These are phyloP conservation scores for Xylaria polymorpha DNA, from an alignment of 2,329 filamentous ascomycete genomes.

Conservation along the genomic window DNA sequence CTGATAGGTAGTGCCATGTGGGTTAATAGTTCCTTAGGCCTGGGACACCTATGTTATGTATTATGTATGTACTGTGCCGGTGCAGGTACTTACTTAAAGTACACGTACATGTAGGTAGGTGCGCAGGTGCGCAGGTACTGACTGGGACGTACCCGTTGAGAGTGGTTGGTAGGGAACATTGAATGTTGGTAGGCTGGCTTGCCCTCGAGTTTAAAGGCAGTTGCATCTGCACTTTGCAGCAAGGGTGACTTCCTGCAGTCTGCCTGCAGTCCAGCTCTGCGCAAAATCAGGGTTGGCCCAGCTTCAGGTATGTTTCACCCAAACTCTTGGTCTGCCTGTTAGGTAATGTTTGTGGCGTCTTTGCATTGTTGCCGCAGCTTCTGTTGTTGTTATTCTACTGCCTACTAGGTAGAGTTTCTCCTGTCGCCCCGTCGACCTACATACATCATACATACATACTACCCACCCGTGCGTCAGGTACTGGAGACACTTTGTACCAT, in stretches of 20 bases:
- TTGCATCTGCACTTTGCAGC: slow-evolving; percentile 39
- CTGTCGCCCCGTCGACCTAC: slow-evolving; percentile 9
- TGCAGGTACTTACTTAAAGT: neutral
- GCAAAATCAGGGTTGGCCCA: slow-evolving; percentile 40
- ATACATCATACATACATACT: neutral
- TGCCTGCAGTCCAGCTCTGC: slow-evolving; percentile 43
- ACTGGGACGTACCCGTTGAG: neutral
- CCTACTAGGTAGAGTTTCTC: slow-evolving; percentile 3
- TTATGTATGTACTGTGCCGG: neutral
- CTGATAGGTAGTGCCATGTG: neutral
- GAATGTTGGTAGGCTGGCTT: neutral
- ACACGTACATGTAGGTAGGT: neutral
- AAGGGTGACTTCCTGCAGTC: slow-evolving; percentile 44
- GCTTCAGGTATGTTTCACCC: slow-evolving; percentile 49
- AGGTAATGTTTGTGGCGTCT: slow-evolving; percentile 29
- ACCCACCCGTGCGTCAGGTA: slow-evolving; percentile 1
- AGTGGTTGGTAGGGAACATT: too few relatives aligned
- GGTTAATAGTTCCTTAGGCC: neutral
- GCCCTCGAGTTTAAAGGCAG: slow-evolving; percentile 34
- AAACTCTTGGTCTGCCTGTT: slow-evolving; percentile 29
- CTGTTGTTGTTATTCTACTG: slow-evolving; percentile 24
- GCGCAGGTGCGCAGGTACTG: slow-evolving; percentile 3
- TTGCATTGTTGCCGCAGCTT: slow-evolving; percentile 29
- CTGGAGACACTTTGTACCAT: neutral
- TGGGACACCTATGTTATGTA: neutral